Evolutionary conservation across 345 rosid species (phyloP).

Genomic region (Populus ilicifolia): DNA sequence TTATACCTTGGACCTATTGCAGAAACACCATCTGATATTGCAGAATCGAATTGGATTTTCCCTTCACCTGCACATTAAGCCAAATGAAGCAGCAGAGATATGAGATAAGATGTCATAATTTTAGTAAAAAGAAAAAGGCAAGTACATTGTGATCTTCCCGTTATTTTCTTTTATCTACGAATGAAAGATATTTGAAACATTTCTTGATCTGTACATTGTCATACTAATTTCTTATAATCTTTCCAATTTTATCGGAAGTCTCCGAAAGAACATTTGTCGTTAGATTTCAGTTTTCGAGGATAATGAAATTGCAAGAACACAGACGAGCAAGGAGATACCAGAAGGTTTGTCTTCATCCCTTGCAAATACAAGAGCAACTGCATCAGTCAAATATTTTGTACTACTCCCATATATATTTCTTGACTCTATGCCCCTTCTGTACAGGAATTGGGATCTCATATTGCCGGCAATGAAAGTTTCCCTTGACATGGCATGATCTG

Average conservation of each 20-base stretch:
- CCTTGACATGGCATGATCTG: conserved; percentile 66
- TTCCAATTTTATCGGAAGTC: no score
- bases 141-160: no score
- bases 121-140: not conserved
- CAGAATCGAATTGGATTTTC: conserved; percentile 57
- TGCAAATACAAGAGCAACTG: conserved; percentile 66
- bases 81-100: conserved; percentile 8
- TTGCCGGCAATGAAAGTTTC: conserved; percentile 70
- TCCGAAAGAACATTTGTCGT: no score
- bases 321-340: conserved; percentile 37
- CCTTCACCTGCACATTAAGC: conserved; percentile 44
- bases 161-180: no score
- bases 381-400: conserved; percentile 13
- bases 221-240: no score
- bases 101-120: not conserved
- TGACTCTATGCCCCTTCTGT: conserved; percentile 32
- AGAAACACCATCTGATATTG: conserved; percentile 58
- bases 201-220: no score
- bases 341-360: conserved; percentile 53
- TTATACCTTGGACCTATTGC: conserved; percentile 54
- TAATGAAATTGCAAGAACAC: no score
- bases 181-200: no score
- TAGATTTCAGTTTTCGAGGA: no score
- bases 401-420: conserved; percentile 18
- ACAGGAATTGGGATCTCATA: conserved; percentile 42